These are phyloP conservation scores for Eucalyptus curtisii DNA, from an alignment of 345 rosid species.

Conservation along the genomic window DNA sequence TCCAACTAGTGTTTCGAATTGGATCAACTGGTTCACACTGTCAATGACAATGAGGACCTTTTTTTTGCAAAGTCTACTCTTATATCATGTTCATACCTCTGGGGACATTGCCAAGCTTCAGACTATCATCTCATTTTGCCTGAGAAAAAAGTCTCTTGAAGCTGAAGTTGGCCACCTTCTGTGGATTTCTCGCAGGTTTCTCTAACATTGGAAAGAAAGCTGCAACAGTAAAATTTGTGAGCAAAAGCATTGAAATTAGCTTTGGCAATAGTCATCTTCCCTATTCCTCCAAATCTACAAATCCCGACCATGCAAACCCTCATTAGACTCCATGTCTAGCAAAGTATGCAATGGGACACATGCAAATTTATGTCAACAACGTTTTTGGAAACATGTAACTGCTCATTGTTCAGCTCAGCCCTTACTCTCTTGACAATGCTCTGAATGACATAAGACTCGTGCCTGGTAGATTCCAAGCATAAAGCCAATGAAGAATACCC, in stretches of 20 bases:
- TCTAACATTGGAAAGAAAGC: conserved; percentile 20
- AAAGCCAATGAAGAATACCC: not conserved
- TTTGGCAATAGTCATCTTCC: conserved; percentile 8
- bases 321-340: not conserved
- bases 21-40: not conserved
- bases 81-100: not conserved
- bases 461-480: not conserved
- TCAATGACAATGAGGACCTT: conserved; percentile 5
- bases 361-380: not conserved
- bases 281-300: not conserved
- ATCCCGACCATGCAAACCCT: not conserved
- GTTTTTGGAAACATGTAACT: not conserved
- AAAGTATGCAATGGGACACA: not conserved
- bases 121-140: not conserved
- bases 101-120: not conserved
- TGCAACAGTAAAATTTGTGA: conserved; percentile 5
- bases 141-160: conserved; percentile 1
- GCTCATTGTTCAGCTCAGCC: not conserved
- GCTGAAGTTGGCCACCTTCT: not conserved
- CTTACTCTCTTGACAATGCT: not conserved
- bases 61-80: not conserved
- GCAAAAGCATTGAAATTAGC: conserved; percentile 1
- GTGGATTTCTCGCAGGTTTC: not conserved
- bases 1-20: not conserved
- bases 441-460: not conserved